These are phyloP conservation scores for Tricholoma furcatifolium DNA, from an alignment of 768 basidiomycete species.

Conservation along the genomic window DNA sequence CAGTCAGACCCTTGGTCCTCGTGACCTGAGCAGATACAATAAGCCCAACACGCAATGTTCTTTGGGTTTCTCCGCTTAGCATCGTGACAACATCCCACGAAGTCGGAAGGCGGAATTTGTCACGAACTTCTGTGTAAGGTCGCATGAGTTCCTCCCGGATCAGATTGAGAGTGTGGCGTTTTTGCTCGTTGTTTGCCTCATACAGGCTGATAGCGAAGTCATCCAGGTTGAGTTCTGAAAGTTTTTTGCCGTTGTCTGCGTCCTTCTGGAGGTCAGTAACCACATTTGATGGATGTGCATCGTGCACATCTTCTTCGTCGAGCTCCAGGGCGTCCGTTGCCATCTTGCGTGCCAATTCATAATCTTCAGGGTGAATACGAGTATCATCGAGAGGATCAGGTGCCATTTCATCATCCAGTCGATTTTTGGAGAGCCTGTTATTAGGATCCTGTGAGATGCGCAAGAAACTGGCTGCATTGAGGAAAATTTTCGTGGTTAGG, in stretches of 20 bases:
- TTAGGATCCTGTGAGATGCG: constrained; percentile 78
- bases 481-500: constrained; percentile 82
- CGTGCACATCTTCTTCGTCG: constrained; percentile 96
- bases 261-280: constrained; percentile 87
- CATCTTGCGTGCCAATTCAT: constrained; percentile 97
- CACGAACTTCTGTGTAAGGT: constrained; percentile 78
- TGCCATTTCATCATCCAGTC: constrained; percentile 65
- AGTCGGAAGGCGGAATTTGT: constrained; percentile 57
- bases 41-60: constrained; percentile 74
- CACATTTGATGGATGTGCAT: constrained; percentile 88
- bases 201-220: constrained; percentile 94
- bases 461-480: constrained; percentile 92
- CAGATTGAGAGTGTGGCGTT: constrained; percentile 85
- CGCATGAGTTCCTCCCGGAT: constrained; percentile 83
- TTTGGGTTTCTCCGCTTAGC: constrained; percentile 89
- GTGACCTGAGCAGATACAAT: constrained; percentile 76
- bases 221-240: constrained; percentile 89
- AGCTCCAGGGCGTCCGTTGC: constrained; percentile 94
- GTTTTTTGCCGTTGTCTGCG: constrained; percentile 70
- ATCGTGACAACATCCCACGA: constrained; percentile 89
- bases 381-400: constrained; percentile 93
- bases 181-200: constrained; percentile 79
- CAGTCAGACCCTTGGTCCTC: constrained; percentile 49
- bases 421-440: constrained; percentile 58
- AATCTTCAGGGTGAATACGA: constrained; percentile 96